Evolutionary conservation across 2,329 filamentous ascomycete species (phyloP), one percentile per base, ranked within the genome.

Genomic region (Verticillium alfalfae): DNA sequence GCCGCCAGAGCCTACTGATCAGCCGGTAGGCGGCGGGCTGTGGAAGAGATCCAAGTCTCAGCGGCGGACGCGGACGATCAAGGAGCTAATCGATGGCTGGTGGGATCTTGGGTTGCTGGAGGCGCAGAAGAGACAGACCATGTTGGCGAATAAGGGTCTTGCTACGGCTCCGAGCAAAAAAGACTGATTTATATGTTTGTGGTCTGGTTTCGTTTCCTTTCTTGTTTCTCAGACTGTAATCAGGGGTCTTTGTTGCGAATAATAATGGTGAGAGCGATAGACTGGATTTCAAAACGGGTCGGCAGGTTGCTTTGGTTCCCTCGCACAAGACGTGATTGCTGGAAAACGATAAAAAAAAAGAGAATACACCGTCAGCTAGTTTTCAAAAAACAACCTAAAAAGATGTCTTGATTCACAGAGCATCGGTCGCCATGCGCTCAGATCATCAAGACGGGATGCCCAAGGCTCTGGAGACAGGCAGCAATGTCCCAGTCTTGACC

Each of bases 81-180:
- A 82, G 64, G 73, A 79, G 45, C 71, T 77, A 22, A 73, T 84
- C 34, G 81, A 83, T 52, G 82, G 81, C 5, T 84, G 81, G 81
- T 84, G 82, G 81, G 81, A 84, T 70, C 70, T 84, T 60, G 79
- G 76, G 4, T 68, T 84, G 60, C 65, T 84, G 60, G 80, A 81
- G 34, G 80, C 73, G 70, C 75, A 81, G 34, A 81, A 72, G 69
- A 75, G 79, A 62, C 72, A 74, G 66, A 76, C 72, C 8, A 61
- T 73, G 56, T 70, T 76, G 18, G 59, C 22, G 57, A 60, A 56
- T 60, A 22, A 38, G 13, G 45, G 12, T 7, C 37, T 15, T 12
- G 22, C 1, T 59, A 18, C 18, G 7, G 18, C 45, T 52, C 45
- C 45, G 45, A 52, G 45, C 45, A 52, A 52, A 18, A 31, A 9